Conservation (phyloP, 306 rosid genomes). For the Sicyos baderoa region DNA sequence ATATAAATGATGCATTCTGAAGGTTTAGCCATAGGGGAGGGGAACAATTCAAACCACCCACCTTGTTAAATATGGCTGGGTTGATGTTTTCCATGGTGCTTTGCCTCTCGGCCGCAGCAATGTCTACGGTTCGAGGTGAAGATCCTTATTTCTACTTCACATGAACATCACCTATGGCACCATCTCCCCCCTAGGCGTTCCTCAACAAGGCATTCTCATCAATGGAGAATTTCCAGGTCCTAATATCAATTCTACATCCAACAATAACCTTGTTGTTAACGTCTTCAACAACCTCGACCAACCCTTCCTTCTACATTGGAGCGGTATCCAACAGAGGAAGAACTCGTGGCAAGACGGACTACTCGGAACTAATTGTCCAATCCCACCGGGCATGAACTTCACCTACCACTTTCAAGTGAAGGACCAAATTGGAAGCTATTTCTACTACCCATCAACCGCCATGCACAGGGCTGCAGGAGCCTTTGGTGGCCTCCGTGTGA, state of each 20-base stretch:
- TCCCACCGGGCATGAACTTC: conserved; percentile 46
- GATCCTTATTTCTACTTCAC: conserved; percentile 62
- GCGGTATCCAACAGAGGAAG: conserved; percentile 69
- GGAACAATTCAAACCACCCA: neutral
- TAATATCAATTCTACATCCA: conserved; percentile 63
- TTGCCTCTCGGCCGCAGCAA: conserved; percentile 30
- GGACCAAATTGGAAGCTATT: conserved; percentile 39
- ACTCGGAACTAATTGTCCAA: conserved; percentile 66
- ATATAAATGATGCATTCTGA: conserved; percentile 31
- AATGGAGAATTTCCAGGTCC: conserved; percentile 78
- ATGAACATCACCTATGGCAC: conserved; percentile 71
- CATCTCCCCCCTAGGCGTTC: conserved; percentile 62
- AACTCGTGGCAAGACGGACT: conserved; percentile 78
- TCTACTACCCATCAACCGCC: neutral
- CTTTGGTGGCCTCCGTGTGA: conserved; percentile 56
- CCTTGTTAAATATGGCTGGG: neutral
- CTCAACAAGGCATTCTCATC: conserved; percentile 83
- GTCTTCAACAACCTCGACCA: conserved; percentile 71
- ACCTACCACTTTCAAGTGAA: conserved; percentile 66
- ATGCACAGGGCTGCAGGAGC: conserved; percentile 32
- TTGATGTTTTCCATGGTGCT: conserved; percentile 20
- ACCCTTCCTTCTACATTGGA: conserved; percentile 68
- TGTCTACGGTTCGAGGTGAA: conserved; percentile 29
- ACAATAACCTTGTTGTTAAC: conserved; percentile 60
- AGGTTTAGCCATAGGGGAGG: neutral